Evolutionary conservation across 495 filamentous ascomycete genomes (phyloP), one percentile per base, ranked within the genome.

Genomic region (Aspergillus diversus): DNA sequence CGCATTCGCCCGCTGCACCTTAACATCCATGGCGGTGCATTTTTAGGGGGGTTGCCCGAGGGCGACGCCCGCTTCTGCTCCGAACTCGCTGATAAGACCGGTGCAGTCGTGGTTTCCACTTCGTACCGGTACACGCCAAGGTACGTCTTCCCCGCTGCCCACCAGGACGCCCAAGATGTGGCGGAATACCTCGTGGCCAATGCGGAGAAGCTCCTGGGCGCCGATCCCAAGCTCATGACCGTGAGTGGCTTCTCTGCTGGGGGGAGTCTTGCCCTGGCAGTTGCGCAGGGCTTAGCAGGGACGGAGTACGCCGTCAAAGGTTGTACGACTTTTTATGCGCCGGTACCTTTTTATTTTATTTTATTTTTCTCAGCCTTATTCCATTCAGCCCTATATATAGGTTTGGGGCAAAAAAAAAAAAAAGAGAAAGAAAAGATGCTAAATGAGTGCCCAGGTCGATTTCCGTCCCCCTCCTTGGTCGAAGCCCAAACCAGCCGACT

Each of bases 1-100:
- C 48, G 42, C 5, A n/a, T 47, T 15, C 43, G 11, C 34, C 33
- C 57, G n/a, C 47, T 63, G 7, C 61, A 63, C 49, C 61, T 63
- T 9, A 63, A 63, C 43, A 59, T 63, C 49, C 61, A 63, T 33
- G 61, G 61, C 21, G 61, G 61, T 9, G 61, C 33, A 13, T 63
- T 63, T n/a, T 33, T 63, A 7, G 55, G 61, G 21, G 61, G 61
- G 15, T 9, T 63, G 13, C 61, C 61, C 7, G 61, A 63, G 53
- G 55, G 55, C 6, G 55, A 63, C 34, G 54, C 61, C 9, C 61
- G 48, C 2, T 63, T 63, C 34, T 63, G 61, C 16, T 9, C 46
- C 8, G 12, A 57, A 17, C 32, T 63, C 12, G 61, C 61, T 5
- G 21, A 51, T 15, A 33, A 63, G 32, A 34, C 54, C 13, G 61